A percentile compares a stretch with the other conserved stretches of the same genome.
Evolutionary conservation across 305 asterid species (phyloP).

Genomic region (Fraxinus baroniana): DNA sequence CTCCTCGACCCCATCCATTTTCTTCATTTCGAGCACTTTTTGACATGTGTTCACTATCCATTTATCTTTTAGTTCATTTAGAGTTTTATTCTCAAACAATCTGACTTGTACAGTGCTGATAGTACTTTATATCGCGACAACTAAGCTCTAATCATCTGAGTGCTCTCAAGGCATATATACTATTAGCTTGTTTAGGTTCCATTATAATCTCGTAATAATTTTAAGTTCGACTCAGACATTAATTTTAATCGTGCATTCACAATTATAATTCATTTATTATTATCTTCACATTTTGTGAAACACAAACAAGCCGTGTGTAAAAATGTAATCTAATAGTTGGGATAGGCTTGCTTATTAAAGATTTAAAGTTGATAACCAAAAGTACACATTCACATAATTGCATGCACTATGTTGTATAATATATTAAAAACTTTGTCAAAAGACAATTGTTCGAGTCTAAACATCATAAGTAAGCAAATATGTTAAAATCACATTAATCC

Average conservation of each 20-base stretch:
- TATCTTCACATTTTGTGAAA: too few species aligned
- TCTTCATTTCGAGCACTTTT: background rate
- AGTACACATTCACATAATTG: background rate
- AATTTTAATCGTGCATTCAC: too few species aligned
- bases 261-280: too few species aligned
- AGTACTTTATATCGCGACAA: background rate
- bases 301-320: too few species aligned
- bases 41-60: background rate
- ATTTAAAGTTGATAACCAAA: background rate
- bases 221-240: too few species aligned
- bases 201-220: too few species aligned
- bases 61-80: background rate
- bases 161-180: background rate
- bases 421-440: background rate
- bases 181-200: too few species aligned
- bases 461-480: background rate
- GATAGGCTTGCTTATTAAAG: too few species aligned
- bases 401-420: background rate
- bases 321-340: too few species aligned
- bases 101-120: background rate
- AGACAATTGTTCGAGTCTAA: constrained; percentile 6
- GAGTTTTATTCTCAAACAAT: background rate
- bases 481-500: background rate
- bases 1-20: background rate
- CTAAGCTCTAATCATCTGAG: background rate